These are phyloP conservation scores for Lodderomyces beijingensis DNA, from an alignment of 1,139 yeast genomes.

Conservation along the genomic window DNA sequence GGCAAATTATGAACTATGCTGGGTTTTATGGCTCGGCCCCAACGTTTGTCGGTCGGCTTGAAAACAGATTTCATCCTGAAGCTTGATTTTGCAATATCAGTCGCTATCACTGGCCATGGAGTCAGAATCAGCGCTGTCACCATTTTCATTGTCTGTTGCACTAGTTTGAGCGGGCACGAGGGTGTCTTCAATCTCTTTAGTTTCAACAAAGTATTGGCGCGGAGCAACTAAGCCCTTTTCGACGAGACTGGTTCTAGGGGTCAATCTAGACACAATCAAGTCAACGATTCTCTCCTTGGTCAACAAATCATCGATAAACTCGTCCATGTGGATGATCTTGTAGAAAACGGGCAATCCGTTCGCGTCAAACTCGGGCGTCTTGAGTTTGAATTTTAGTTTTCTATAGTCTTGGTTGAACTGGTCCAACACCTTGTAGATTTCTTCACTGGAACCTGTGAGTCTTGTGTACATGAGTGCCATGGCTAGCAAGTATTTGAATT, in stretches of 20 bases:
- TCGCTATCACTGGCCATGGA: too few relatives aligned
- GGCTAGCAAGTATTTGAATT: constrained; percentile 67
- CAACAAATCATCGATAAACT: constrained; percentile 52
- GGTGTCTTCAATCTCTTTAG: too few relatives aligned
- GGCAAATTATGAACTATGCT: too few relatives aligned
- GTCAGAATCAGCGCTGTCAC: too few relatives aligned
- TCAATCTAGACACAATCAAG: constrained; percentile 56
- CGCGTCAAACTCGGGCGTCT: constrained; percentile 25
- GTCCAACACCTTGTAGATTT: constrained; percentile 50
- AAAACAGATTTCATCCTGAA: too few relatives aligned
- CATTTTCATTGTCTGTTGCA: too few relatives aligned
- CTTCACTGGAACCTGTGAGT: constrained; percentile 39
- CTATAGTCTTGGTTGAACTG: constrained; percentile 51
- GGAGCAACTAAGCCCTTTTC: constrained; percentile 36
- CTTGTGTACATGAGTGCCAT: constrained; percentile 57
- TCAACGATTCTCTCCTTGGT: constrained; percentile 51
- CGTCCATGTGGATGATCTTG: constrained; percentile 50
- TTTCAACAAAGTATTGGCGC: constrained; percentile 30
- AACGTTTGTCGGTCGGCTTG: too few relatives aligned
- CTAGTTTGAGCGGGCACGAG: too few relatives aligned
- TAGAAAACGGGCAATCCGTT: constrained; percentile 24
- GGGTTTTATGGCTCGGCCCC: too few relatives aligned
- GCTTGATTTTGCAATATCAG: too few relatives aligned
- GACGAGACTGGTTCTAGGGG: constrained; percentile 32
- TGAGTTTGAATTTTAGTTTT: constrained; percentile 32